These are phyloP conservation scores for Phytophthora palmivora DNA, from an alignment of 352 stramenopile species.

Conservation along the genomic window DNA sequence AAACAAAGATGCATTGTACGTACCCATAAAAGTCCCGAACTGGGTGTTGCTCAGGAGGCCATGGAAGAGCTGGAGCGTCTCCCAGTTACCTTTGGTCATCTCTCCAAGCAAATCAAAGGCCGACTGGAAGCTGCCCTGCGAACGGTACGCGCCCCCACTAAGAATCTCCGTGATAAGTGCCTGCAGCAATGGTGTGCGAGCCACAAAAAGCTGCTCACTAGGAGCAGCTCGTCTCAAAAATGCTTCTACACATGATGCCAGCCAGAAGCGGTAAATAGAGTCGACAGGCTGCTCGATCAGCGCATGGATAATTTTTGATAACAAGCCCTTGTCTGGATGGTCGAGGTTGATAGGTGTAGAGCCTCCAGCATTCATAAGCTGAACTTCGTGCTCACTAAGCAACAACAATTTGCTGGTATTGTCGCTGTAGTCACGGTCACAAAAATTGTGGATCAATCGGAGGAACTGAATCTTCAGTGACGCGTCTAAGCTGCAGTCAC, in stretches of 20 bases:
- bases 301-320: constrained; percentile 92
- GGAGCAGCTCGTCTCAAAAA: constrained; percentile 91
- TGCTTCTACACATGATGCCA: constrained; percentile 96
- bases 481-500: constrained; percentile 95
- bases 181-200: constrained; percentile 86
- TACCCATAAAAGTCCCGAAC: constrained; percentile 92
- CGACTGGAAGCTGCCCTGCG: constrained; percentile 94
- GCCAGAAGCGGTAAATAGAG: constrained; percentile 96
- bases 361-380: constrained; percentile 56
- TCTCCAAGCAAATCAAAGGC: constrained; percentile 96
- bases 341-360: constrained; percentile 62
- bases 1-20: constrained; percentile 24
- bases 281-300: constrained; percentile 92
- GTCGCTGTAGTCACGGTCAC: constrained; percentile 93
- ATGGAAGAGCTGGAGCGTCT: constrained; percentile 92
- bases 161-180: constrained; percentile 92
- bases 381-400: constrained; percentile 71
- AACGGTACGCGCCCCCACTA: constrained; percentile 78
- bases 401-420: constrained; percentile 85
- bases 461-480: constrained; percentile 97
- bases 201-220: constrained; percentile 92
- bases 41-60: constrained; percentile 84
- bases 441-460: constrained; percentile 96
- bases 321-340: constrained; percentile 81
- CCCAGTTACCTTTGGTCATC: constrained; percentile 94